A percentile compares a stretch with the other conserved stretches of the same genome.
Conservation (phyloP, 805 yeast species). For the Starmerella sp. region DNA sequence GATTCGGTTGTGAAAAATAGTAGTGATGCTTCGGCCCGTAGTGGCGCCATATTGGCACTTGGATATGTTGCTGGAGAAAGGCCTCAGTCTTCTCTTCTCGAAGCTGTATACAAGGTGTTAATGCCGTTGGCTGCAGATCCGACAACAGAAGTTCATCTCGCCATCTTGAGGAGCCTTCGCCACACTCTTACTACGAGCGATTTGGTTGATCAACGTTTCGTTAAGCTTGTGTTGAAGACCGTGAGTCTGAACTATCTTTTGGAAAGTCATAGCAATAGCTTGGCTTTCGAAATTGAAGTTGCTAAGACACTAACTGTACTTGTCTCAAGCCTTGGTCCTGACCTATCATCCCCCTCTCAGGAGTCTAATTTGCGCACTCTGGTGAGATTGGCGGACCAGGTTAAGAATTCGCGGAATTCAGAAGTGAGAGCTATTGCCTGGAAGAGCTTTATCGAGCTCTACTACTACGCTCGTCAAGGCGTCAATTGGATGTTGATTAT, state of each 20-base stretch:
- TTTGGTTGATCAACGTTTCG: conserved; percentile 35
- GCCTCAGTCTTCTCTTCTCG: conserved; percentile 8
- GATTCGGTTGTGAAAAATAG: conserved; percentile 51
- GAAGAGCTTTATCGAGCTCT: conserved; percentile 22
- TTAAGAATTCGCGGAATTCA: conserved; percentile 17
- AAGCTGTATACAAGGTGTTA: conserved; percentile 23
- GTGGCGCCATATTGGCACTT: conserved; percentile 42
- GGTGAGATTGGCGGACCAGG: conserved; percentile 30
- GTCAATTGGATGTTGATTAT: conserved; percentile 19
- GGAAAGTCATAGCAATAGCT: conserved; percentile 42
- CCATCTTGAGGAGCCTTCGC: conserved; percentile 52
- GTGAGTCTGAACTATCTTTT: conserved; percentile 34
- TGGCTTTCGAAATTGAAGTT: conserved; percentile 35
- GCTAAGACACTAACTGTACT: conserved; percentile 37
- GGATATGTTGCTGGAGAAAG: conserved; percentile 36
- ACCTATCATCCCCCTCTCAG: conserved; percentile 25
- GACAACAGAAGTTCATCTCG: conserved; percentile 70
- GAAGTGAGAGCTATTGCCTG: conserved; percentile 21
- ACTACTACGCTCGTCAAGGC: conserved; percentile 20
- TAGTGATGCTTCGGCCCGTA: conserved; percentile 53
- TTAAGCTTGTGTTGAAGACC: conserved; percentile 35
- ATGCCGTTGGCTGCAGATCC: conserved; percentile 61
- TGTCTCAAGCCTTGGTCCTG: conserved; percentile 41
- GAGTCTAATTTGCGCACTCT: conserved; percentile 17
- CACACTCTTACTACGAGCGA: conserved; percentile 47